These are phyloP conservation scores for Lithospermum erythrorhizon DNA, from an alignment of 257 asterid species.

Conservation along the genomic window DNA sequence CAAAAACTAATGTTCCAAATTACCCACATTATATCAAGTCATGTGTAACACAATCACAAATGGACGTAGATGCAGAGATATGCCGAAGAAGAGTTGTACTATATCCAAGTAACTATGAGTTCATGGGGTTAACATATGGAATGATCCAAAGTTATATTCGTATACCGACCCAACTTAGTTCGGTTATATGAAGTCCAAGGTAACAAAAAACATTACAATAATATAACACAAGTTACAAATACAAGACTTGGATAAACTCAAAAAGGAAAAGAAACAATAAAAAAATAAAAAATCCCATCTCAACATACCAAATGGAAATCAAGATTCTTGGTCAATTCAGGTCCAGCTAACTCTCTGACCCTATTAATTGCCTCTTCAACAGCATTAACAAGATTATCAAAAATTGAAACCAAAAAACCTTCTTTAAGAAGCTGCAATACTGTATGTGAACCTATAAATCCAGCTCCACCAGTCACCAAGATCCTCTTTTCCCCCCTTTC, in stretches of 20 bases:
- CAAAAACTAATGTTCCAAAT: no score
- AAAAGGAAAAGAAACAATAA: background rate
- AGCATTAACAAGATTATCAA: conserved; percentile 77
- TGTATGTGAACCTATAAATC: conserved; percentile 91
- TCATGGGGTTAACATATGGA: no score
- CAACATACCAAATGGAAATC: conserved; percentile 51
- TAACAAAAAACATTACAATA: no score
- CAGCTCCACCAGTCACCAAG: conserved; percentile 94
- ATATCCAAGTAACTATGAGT: no score
- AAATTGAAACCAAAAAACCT: conserved; percentile 61
- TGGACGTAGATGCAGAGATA: no score
- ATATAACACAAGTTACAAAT: background rate
- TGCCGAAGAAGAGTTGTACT: no score
- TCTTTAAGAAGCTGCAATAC: conserved; percentile 60
- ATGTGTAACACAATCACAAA: no score
- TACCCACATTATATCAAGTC: no score
- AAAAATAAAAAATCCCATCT: background rate
- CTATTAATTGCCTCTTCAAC: conserved; percentile 64
- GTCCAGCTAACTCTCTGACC: conserved; percentile 43
- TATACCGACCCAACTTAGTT: no score
- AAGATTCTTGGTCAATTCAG: conserved; percentile 53
- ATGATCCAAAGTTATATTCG: no score
- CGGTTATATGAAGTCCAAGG: no score
- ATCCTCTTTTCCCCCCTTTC: conserved; percentile 20
- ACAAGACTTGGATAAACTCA: background rate